phyloP scores from a whole-genome alignment of 495 filamentous ascomycete genomes.

The Xanthoparmelia taractica region DNA sequence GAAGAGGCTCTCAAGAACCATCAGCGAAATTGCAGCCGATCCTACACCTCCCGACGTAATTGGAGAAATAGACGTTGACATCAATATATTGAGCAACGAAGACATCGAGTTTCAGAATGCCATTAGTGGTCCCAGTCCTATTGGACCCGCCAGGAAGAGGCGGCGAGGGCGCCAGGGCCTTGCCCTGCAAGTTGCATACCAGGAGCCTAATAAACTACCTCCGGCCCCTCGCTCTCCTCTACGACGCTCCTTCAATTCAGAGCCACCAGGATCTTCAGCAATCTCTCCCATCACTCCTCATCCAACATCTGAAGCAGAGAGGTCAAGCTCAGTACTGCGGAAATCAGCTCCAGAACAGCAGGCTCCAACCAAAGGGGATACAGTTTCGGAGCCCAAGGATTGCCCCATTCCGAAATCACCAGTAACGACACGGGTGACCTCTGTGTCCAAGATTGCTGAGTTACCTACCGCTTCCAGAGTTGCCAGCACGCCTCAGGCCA shows the following conservation, averaged over 20 bases:
- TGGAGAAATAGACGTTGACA: constrained; percentile 35
- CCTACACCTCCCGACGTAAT: constrained; percentile 35
- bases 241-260: background rate
- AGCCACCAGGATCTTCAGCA: constrained; percentile 26
- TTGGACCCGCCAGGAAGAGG: constrained; percentile 17
- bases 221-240: constrained; percentile 4
- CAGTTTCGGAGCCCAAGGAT: background rate
- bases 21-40: constrained; percentile 43
- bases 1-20: constrained; percentile 36
- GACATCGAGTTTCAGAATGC: constrained; percentile 36
- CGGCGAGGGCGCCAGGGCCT: constrained; percentile 6
- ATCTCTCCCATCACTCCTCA: constrained; percentile 37
- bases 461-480: background rate
- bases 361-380: background rate
- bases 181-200: constrained; percentile 5
- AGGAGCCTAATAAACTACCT: constrained; percentile 10
- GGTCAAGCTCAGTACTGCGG: background rate
- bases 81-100: constrained; percentile 38
- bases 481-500: background rate
- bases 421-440: background rate
- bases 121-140: constrained; percentile 17
- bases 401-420: background rate
- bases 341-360: background rate
- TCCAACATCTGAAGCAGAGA: constrained; percentile 19
- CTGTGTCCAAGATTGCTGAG: background rate